Base-by-base conservation (phyloP, 2,329 filamentous ascomycete species). In the Myriosclerotinia duriaeana region DNA sequence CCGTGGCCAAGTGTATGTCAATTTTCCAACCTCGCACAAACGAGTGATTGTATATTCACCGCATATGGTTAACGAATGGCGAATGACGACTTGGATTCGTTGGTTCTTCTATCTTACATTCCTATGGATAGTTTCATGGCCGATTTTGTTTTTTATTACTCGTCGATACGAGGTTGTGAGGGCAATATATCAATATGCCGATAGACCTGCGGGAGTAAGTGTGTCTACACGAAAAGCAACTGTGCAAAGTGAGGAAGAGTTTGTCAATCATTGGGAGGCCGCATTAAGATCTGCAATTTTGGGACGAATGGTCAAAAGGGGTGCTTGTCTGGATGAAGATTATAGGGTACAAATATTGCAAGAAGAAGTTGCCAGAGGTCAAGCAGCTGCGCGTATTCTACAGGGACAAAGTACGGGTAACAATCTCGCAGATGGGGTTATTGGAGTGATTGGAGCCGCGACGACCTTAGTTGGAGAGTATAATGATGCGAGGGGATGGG, bases 81-180 rank as follows among this genome's bases (percentile, higher is more conserved):
- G 90, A 0, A 79, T 87, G 55, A 87, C 82, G 0, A 76, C 75
- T 8, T 91, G 87, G 87, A 79, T 92, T 54, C 79, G 83, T 53
- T 85, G 85, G 80, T 54, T 91, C 12, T 91, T 88, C 78, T 87
- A 85, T 74, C 75, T 90, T 7, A 87, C 87, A 0, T 85, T 92
- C 68, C 76, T 90, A 15, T 89, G 89, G 82, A 73, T 93, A 66
- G 80, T 93, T 71, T 80, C 84, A 3, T 93, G 90, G 90, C 90
- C 90, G 0, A 83, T 85, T 66, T 80, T 93, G 15, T 88, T 85
- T 77, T 82, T 91, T 74, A 78, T 83, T 22, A 93, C 90, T 1
- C 86, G 85, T 74, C 81, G 85, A 59, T 93, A 88, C 78, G 83
- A 88, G 69, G 87, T 90, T 2, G 82, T 86, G 3, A 79, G 81